These are phyloP conservation scores for Mycena albidolilacea DNA, from an alignment of 768 basidiomycete genomes.

Conservation along the genomic window DNA sequence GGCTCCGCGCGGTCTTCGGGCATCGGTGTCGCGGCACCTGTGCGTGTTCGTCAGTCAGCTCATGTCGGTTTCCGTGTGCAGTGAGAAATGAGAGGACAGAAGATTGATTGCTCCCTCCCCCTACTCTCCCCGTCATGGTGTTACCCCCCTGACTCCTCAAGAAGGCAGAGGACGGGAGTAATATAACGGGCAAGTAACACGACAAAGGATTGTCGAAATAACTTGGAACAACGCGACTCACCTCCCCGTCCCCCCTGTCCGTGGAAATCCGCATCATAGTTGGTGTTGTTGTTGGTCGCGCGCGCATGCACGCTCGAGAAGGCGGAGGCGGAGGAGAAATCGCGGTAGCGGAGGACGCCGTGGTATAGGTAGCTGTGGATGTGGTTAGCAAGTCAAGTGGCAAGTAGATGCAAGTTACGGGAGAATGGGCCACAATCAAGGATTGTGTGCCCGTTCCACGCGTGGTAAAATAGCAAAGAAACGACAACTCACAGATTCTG, in stretches of 20 bases:
- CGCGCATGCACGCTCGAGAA: constrained; percentile 34
- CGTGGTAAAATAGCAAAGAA: too few relatives aligned
- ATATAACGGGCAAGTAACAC: too few relatives aligned
- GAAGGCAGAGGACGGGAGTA: too few relatives aligned
- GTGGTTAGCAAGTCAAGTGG: too few relatives aligned
- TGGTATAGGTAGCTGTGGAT: constrained; percentile 79
- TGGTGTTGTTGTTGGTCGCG: constrained; percentile 19
- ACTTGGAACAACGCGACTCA: not conserved
- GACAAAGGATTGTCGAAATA: too few relatives aligned
- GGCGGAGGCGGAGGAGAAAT: constrained; percentile 28
- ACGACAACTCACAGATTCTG: constrained; percentile 79
- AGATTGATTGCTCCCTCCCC: too few relatives aligned
- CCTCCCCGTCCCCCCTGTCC: not conserved
- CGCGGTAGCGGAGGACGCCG: constrained; percentile 80
- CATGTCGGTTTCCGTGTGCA: not conserved
- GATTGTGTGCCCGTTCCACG: too few relatives aligned
- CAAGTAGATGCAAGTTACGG: too few relatives aligned
- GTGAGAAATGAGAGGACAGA: too few relatives aligned
- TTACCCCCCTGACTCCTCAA: too few relatives aligned
- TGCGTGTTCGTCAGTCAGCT: not conserved
- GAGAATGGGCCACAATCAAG: too few relatives aligned
- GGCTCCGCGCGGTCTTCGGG: constrained; percentile 57
- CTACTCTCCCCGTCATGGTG: too few relatives aligned
- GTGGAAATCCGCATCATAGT: constrained; percentile 29
- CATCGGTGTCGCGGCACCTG: not conserved